Evolutionary conservation across 345 rosid genomes (phyloP).

Genomic region (Noccaea bulbosa): DNA sequence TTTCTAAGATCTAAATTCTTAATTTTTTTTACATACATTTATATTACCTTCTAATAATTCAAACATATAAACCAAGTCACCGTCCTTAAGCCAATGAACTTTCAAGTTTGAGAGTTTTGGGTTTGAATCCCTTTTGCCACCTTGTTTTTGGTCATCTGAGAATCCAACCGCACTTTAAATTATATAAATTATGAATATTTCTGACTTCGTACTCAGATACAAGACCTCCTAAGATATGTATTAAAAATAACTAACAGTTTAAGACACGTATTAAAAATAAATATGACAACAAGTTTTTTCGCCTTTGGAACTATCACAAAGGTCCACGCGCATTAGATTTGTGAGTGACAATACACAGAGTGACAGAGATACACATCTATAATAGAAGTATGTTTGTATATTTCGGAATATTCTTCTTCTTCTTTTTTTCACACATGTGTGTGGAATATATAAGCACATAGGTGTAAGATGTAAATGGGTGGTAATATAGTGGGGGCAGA

Average conservation of each 20-base stretch:
- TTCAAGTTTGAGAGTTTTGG: no score
- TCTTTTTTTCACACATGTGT: background rate
- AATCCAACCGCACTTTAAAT: no score
- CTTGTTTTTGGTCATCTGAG: no score
- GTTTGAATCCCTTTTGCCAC: no score
- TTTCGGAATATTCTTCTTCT: background rate
- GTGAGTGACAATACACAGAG: constrained; percentile 39
- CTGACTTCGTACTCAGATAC: no score
- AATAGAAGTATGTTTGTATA: background rate
- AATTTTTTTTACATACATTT: background rate
- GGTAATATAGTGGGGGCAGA: constrained; percentile 40
- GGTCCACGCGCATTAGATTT: constrained; percentile 45
- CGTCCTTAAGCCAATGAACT: no score
- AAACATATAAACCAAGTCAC: background rate
- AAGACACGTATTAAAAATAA: constrained; percentile 14
- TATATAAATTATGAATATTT: no score
- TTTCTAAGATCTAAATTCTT: no score
- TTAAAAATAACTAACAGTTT: background rate
- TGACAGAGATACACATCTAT: constrained; percentile 13
- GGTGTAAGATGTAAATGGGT: constrained; percentile 19
- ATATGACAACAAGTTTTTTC: constrained; percentile 4
- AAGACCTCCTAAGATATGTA: no score
- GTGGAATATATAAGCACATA: constrained; percentile 13
- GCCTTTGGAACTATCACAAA: constrained; percentile 33
- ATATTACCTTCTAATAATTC: constrained; percentile 20